Evolutionary conservation across 805 yeast genomes (phyloP), one percentile per base, ranked within the genome.

Genomic region (Yamadazyma scolyti): DNA sequence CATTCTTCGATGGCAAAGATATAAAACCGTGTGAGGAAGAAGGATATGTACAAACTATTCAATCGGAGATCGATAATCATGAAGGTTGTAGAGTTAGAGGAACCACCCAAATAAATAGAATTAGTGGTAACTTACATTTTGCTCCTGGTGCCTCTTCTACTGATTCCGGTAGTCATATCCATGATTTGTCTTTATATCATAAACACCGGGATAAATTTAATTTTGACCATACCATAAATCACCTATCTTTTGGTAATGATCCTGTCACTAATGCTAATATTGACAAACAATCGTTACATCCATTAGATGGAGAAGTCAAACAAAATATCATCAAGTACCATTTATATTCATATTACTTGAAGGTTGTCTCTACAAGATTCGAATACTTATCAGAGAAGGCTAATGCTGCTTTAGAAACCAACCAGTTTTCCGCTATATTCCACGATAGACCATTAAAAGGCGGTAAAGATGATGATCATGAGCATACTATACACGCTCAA

Each of bases 1-100:
- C 82, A 3, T 90, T 93, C 58, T 82, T 65, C 47, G 97, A 90
- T 54, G 97, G 97, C 36, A 65, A 73, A 33, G 78, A 84, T 37
- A 77, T 93, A 37, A 86, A 78, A 40, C 97, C 90, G 59, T 90
- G 98, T 71, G 96, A 86, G 52, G 65, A 64, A 9, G 96, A 87
- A 55, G 93, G 95, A 5, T 88, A 85, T 54, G 94, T 86, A 16
- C 49, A 64, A n/a, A 66, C 61, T 25, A 56, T 89, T 31, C 68
- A 65, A 30, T 71, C 68, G 10, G 71, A 81, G 46, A 61, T 85
- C 31, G 52, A 68, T 35, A 38, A 44, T 30, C 53, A 54, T 31
- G 96, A 90, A 60, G 98, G 98, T 16, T 93, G 98, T 59, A 73
- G 95, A 42, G 69, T 93, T 23, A 71, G 73, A 40, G 98, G 98